phyloP scores from a whole-genome alignment of 169 alveolate species.

The Eimeria brunetti region DNA sequence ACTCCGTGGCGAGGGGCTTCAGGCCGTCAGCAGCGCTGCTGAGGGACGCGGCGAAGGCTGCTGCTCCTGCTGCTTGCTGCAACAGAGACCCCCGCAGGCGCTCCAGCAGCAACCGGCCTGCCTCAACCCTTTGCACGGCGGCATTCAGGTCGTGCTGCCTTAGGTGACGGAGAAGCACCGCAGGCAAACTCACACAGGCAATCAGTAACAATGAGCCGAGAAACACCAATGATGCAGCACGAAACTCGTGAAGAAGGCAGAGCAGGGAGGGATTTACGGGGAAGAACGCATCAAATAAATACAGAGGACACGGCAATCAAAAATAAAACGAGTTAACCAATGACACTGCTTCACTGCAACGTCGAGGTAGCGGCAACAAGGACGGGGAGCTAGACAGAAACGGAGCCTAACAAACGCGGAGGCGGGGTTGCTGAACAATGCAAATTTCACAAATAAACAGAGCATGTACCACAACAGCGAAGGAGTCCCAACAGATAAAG shows the following conservation, averaged over 20 bases:
- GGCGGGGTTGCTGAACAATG: neutral
- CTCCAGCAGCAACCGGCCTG: conserved; percentile 70
- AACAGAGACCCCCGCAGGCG: conserved; percentile 75
- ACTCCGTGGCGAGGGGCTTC: conserved; percentile 37
- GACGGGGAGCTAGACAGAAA: neutral
- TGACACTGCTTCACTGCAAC: neutral
- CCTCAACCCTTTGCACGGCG: conserved; percentile 77
- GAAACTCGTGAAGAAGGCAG: neutral
- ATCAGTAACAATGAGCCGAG: neutral
- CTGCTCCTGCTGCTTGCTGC: conserved; percentile 70
- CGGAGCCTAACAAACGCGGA: neutral
- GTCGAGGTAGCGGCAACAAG: neutral
- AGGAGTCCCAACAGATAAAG: neutral
- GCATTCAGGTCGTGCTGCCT: conserved; percentile 65
- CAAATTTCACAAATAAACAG: neutral
- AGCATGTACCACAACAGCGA: neutral
- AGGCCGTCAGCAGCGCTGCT: conserved; percentile 24
- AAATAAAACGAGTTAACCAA: neutral
- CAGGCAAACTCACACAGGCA: conserved; percentile 1
- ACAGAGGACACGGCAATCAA: neutral
- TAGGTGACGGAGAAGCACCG: neutral
- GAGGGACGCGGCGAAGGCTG: conserved; percentile 49
- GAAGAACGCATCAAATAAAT: neutral
- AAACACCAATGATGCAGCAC: neutral
- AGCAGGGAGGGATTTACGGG: neutral